Evolutionary conservation across 1,284 basidiomycete species (phyloP).

Genomic region (Trichosporon sp.): DNA sequence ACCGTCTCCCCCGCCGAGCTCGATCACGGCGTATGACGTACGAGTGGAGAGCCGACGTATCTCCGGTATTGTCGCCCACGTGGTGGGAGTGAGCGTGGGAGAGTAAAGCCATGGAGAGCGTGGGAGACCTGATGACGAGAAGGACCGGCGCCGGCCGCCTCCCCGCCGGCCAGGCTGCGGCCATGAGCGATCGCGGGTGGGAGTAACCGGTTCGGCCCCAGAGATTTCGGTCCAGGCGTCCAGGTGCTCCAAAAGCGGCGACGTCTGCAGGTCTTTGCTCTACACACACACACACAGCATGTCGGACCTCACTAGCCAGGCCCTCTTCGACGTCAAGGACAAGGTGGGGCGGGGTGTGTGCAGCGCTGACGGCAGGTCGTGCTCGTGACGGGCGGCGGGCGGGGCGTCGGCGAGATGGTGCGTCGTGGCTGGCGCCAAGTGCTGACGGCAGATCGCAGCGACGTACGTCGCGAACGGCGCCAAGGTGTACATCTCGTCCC

Average conservation of each 20-base stretch:
- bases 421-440: too few species aligned
- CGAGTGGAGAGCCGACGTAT: neutral
- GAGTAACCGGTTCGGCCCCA: neutral
- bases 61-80: neutral
- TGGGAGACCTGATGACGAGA: neutral
- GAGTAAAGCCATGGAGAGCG: neutral
- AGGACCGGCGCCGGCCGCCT: neutral
- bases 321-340: slow-evolving; percentile 20
- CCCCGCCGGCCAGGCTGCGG: neutral
- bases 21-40: neutral
- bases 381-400: slow-evolving; percentile 66
- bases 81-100: neutral
- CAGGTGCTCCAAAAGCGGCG: neutral
- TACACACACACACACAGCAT: neutral
- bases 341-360: slow-evolving; percentile 14
- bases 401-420: slow-evolving; percentile 67
- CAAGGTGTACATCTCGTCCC: slow-evolving; percentile 64
- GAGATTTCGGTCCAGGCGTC: neutral
- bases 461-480: slow-evolving; percentile 64
- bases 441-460: slow-evolving; percentile 57
- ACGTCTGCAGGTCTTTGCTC: neutral
- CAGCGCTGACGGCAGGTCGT: slow-evolving; percentile 48
- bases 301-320: neutral
- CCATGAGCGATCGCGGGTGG: neutral
- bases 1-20: neutral